phyloP scores from a whole-genome alignment of 164 flowering plant species.

The Kingdonia uniflora region DNA sequence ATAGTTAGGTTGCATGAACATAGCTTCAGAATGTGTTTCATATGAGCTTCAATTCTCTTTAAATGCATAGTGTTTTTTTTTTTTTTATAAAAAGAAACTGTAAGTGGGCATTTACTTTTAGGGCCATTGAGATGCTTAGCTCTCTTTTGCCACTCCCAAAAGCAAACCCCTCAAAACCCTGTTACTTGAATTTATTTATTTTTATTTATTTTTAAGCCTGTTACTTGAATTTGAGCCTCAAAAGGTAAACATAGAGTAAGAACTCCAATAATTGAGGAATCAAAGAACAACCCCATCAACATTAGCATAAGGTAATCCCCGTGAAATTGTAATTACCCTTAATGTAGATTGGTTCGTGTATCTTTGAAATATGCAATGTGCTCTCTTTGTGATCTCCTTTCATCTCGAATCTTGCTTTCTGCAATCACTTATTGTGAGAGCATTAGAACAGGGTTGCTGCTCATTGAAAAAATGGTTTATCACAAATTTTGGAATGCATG shows the following conservation, averaged over 20 bases:
- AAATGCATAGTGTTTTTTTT: background rate
- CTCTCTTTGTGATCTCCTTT: too few relatives aligned
- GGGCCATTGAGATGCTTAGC: conserved; percentile 16
- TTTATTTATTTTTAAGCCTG: too few relatives aligned
- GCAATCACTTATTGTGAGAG: too few relatives aligned
- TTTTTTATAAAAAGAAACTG: conserved; percentile 4
- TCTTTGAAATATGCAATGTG: too few relatives aligned
- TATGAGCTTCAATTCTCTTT: background rate
- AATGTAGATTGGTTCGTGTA: background rate
- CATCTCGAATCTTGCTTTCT: too few relatives aligned
- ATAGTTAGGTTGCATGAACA: too few relatives aligned
- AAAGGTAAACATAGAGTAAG: background rate
- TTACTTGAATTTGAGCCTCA: conserved; percentile 8
- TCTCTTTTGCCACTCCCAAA: conserved; percentile 2
- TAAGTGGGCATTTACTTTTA: conserved; percentile 50
- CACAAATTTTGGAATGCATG: too few relatives aligned
- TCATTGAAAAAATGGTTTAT: too few relatives aligned
- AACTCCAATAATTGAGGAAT: conserved; percentile 1
- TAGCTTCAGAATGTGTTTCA: background rate
- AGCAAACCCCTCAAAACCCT: conserved; percentile 7
- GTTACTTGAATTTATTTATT: conserved; percentile 8
- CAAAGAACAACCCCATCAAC: conserved; percentile 7
- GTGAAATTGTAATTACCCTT: conserved; percentile 1
- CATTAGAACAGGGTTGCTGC: too few relatives aligned
- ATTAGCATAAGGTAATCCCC: background rate